Conservation (phyloP, 148 eudicot species). For the Diospyros kaki region DNA sequence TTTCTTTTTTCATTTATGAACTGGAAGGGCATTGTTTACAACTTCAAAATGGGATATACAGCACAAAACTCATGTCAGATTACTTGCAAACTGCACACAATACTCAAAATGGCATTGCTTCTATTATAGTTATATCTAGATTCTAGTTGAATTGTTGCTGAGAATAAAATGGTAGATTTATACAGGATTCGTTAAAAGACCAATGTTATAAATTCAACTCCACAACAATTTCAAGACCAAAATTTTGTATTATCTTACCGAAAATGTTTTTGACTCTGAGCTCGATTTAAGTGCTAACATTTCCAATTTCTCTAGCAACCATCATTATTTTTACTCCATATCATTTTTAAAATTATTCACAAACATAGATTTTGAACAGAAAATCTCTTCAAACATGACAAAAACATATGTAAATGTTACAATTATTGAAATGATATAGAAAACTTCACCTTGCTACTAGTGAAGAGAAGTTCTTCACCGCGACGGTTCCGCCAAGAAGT, state of each 20-base stretch:
- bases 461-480: constrained; percentile 91
- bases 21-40: not conserved
- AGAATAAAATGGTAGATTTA: too few relatives aligned
- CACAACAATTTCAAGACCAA: not conserved
- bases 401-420: not conserved
- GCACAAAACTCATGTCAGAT: not conserved
- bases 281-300: not conserved
- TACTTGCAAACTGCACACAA: not conserved
- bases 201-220: too few relatives aligned
- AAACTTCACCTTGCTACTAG: constrained; percentile 64
- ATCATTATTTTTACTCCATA: not conserved
- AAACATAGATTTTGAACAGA: not conserved
- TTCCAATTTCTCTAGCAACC: not conserved
- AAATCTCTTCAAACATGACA: not conserved
- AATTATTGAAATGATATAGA: not conserved
- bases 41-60: not conserved
- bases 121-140: not conserved
- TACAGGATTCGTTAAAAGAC: too few relatives aligned
- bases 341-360: constrained; percentile 1
- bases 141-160: too few relatives aligned
- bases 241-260: not conserved
- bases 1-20: not conserved
- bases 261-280: not conserved
- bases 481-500: constrained; percentile 80
- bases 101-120: not conserved